A percentile compares a stretch with the other conserved stretches of the same genome.
phyloP scores from a whole-genome alignment of 176 grass and related monocot species.

The Elaeis guineensis region DNA sequence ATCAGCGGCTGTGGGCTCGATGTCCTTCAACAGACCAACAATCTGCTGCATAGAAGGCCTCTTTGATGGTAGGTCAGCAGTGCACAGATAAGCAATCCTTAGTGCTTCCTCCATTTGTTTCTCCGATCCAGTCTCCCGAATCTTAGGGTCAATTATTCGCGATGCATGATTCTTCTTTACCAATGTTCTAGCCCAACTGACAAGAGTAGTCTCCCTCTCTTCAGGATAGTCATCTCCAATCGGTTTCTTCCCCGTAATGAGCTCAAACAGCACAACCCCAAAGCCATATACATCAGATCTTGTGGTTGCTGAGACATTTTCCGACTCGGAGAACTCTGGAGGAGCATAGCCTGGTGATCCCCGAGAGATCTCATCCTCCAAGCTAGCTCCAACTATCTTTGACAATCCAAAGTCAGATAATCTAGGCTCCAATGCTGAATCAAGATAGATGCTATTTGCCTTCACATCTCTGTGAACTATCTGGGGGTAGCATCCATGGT shows the following conservation, averaged over 20 bases:
- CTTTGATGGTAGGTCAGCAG: constrained; percentile 69
- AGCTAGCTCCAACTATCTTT: constrained; percentile 35
- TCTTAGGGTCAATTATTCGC: constrained; percentile 70
- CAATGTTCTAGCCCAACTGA: constrained; percentile 67
- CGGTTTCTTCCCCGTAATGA: constrained; percentile 81
- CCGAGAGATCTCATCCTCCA: constrained; percentile 22
- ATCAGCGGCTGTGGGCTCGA: constrained; percentile 46
- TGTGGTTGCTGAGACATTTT: constrained; percentile 41
- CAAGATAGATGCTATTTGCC: constrained; percentile 84
- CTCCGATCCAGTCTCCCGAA: constrained; percentile 55
- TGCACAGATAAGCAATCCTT: constrained; percentile 85
- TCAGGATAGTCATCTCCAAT: constrained; percentile 54
- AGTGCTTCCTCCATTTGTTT: constrained; percentile 79
- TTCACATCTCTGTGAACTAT: constrained; percentile 89
- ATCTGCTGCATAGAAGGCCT: constrained; percentile 97
- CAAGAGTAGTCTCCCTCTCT: constrained; percentile 53
- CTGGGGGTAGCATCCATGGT: constrained; percentile 88
- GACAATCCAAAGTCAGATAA: constrained; percentile 80
- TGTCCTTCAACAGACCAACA: constrained; percentile 90
- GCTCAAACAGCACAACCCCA: constrained; percentile 79
- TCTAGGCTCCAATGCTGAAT: constrained; percentile 69
- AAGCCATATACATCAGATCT: constrained; percentile 78
- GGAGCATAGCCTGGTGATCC: constrained; percentile 48
- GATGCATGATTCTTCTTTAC: constrained; percentile 57
- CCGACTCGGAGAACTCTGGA: constrained; percentile 61